A percentile compares a stretch with the other conserved stretches of the same genome.
Conservation (phyloP, 176 grass and related monocot genomes). For the Musa itinerans region DNA sequence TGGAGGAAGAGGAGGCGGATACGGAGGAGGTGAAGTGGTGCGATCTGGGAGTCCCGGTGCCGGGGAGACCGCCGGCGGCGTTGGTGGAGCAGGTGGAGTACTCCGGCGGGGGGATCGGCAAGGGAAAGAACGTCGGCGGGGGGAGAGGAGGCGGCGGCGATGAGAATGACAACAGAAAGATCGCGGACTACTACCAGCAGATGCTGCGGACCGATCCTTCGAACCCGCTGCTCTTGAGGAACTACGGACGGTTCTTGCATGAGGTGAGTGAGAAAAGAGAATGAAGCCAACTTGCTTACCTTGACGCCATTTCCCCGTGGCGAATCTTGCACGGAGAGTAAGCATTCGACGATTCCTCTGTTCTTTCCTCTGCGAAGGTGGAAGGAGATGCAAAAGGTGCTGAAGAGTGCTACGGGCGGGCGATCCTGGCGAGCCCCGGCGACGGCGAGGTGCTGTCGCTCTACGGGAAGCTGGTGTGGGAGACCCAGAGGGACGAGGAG, state of each 20-base stretch:
- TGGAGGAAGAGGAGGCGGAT: neutral
- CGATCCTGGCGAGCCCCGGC: slow-evolving; percentile 44
- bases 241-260: slow-evolving; percentile 80
- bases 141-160: slow-evolving; percentile 19
- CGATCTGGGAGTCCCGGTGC: neutral
- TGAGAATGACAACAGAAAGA: slow-evolving; percentile 25
- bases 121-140: slow-evolving; percentile 4
- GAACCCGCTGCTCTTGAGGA: slow-evolving; percentile 65
- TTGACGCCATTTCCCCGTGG: neutral
- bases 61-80: neutral
- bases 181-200: slow-evolving; percentile 55
- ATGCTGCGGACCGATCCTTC: slow-evolving; percentile 53
- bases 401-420: slow-evolving; percentile 66
- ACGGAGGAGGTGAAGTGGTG: neutral
- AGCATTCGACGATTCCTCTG: neutral
- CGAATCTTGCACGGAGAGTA: neutral
- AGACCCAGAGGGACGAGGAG: slow-evolving; percentile 40
- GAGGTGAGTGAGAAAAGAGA: slow-evolving; percentile 35
- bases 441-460: slow-evolving; percentile 75
- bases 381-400: slow-evolving; percentile 55
- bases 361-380: slow-evolving; percentile 21
- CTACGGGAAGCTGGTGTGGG: slow-evolving; percentile 73
- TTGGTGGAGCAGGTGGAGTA: slow-evolving; percentile 7
- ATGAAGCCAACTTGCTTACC: neutral
- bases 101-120: slow-evolving; percentile 33